Base-by-base conservation (phyloP, 2,329 filamentous ascomycete species). In the Helminthosporium solani region DNA sequence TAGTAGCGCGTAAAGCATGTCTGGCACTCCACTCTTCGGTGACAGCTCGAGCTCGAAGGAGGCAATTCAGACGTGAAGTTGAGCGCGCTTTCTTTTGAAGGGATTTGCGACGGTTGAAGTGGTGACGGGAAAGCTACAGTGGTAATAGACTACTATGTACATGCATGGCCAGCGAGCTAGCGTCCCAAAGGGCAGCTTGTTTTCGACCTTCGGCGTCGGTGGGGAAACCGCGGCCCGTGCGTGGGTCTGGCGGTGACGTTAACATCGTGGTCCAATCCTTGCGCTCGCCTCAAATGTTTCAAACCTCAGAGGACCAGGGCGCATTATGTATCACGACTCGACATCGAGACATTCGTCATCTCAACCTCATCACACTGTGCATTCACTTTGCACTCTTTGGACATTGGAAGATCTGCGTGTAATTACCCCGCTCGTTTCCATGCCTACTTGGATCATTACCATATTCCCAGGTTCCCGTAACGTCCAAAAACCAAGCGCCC, bases 1-100 rank as follows among this genome's bases (percentile, higher is more conserved):
- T 48, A 43, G 46, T 21, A 40, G 45, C 18, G 34, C n/a, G 53
- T 49, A 49, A 62, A 66, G 61, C 66, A 60, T 59, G 63, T 54
- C 64, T 62, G 58, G 44, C 57, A 50, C 34, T 50, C 59, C 61
- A 44, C 42, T 47, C 46, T 53, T 54, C 47, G 50, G 51, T 41
- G 52, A 12, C 9, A 31, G 14, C 14, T 38, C 16, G 18, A 25
- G 35, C n/a, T 15, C 11, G 35, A 25, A 15, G 16, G 34, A 18
- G 35, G 14, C 12, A 11, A 15, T 36, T 19, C 6, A 8, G 19
- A n/a, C n/a, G 20, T 7, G n/a, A 21, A 27, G 14, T 31, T 31
- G 28, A 25, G 27, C 16, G 35, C 19, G 16, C 12, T 38, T 25
- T 25, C 12, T 5, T 11, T 14, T 15, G 35, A 9, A 3, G 20